Evolutionary conservation across 1,139 yeast species (phyloP).

Genomic region (Yarrowia galli): DNA sequence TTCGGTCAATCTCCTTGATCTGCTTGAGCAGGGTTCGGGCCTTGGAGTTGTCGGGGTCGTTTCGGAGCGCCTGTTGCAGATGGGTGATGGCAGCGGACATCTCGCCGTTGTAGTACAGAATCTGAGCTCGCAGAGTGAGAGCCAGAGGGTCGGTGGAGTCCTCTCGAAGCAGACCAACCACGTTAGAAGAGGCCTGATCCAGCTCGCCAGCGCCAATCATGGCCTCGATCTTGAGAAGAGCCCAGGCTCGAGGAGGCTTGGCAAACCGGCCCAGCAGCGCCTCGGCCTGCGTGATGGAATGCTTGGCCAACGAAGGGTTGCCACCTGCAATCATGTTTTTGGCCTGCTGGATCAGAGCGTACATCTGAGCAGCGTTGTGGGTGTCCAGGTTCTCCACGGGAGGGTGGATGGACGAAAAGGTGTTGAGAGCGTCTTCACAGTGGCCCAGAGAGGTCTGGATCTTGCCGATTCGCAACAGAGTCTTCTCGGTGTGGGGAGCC

Average conservation of each 20-base stretch:
- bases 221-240: constrained; percentile 49
- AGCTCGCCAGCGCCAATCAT: constrained; percentile 48
- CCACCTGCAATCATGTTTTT: constrained; percentile 43
- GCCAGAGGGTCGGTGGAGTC: constrained; percentile 53
- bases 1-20: constrained; percentile 53
- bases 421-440: constrained; percentile 49
- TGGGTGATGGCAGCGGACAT: constrained; percentile 52
- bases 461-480: constrained; percentile 51
- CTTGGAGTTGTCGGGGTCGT: constrained; percentile 53
- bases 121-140: constrained; percentile 52
- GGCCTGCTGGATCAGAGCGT: constrained; percentile 50
- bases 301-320: constrained; percentile 48
- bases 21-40: constrained; percentile 50
- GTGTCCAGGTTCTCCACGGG: constrained; percentile 48
- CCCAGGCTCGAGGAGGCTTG: constrained; percentile 51
- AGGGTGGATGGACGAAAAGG: constrained; percentile 44
- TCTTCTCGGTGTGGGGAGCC: constrained; percentile 51
- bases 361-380: constrained; percentile 52
- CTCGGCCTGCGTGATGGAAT: constrained; percentile 53
- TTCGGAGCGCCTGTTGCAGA: constrained; percentile 53
- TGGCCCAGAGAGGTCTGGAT: constrained; percentile 51
- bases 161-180: constrained; percentile 50
- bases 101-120: constrained; percentile 53
- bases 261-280: constrained; percentile 51
- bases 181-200: constrained; percentile 53